Conservation (phyloP, 805 yeast genomes). For the Suhomyces xylopsoci region DNA sequence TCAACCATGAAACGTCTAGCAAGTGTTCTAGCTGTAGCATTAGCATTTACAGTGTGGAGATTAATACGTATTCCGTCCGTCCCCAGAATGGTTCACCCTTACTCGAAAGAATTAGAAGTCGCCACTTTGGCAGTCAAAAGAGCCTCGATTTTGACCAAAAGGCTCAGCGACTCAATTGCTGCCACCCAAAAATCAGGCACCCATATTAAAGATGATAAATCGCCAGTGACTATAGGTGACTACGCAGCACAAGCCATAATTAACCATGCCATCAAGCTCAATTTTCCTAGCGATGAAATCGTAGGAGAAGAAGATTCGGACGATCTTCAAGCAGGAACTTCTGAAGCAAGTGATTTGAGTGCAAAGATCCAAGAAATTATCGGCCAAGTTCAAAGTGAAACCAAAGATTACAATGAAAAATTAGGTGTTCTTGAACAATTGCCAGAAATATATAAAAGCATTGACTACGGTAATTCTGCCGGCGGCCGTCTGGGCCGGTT, state of each 20-base stretch:
- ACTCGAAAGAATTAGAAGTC: conserved; percentile 64
- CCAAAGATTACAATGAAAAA: conserved; percentile 24
- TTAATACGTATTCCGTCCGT: neutral
- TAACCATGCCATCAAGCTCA: conserved; percentile 72
- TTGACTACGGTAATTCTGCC: conserved; percentile 74
- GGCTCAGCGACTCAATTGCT: conserved; percentile 55
- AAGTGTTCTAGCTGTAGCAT: neutral
- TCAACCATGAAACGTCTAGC: neutral
- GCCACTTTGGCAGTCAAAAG: conserved; percentile 90
- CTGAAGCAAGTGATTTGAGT: conserved; percentile 47
- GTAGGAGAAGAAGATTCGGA: conserved; percentile 94
- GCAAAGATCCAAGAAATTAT: conserved; percentile 60
- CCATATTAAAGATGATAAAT: conserved; percentile 78
- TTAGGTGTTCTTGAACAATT: conserved; percentile 44
- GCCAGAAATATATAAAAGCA: conserved; percentile 55
- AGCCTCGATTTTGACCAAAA: conserved; percentile 74
- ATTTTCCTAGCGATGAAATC: conserved; percentile 80
- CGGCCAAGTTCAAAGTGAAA: conserved; percentile 47
- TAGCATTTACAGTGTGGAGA: neutral
- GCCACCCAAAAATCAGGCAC: conserved; percentile 48
- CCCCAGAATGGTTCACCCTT: conserved; percentile 27
- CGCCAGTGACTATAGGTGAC: conserved; percentile 97
- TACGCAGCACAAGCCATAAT: conserved; percentile 94
- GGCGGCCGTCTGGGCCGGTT: conserved; percentile 82
- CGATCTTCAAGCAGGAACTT: conserved; percentile 45